These are phyloP conservation scores for Starmerella sirachaensis DNA, from an alignment of 805 yeast genomes.

Conservation along the genomic window DNA sequence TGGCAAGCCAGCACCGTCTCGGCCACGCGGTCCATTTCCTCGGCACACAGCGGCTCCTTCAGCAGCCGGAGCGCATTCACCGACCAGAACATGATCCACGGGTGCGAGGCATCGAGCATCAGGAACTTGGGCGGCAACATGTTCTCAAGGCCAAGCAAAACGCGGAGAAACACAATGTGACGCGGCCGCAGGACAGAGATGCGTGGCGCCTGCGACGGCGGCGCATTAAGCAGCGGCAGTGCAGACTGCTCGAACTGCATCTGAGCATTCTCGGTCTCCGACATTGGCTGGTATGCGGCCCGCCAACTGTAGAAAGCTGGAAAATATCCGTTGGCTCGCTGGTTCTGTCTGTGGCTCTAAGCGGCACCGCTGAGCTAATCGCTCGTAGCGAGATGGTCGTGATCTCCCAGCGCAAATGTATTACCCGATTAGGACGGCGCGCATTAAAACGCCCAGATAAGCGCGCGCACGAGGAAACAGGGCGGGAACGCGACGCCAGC, in stretches of 20 bases:
- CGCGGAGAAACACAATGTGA: conserved; percentile 38
- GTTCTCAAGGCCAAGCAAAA: conserved; percentile 25
- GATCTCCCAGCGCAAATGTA: no score
- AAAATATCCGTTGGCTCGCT: no score
- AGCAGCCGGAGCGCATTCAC: conserved; percentile 41
- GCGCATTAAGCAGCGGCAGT: conserved; percentile 13
- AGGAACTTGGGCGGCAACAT: conserved; percentile 41
- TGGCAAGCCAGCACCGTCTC: conserved; percentile 28
- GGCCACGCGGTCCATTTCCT: conserved; percentile 21
- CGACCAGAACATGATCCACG: conserved; percentile 87
- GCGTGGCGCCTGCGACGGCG: conserved; percentile 4
- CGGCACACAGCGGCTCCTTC: conserved; percentile 26
- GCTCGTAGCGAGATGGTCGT: no score
- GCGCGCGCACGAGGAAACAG: no score
- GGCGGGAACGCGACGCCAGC: no score
- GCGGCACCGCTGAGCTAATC: no score
- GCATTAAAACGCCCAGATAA: no score
- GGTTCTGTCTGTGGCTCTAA: no score
- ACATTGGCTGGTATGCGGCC: conserved; percentile 4
- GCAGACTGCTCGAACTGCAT: conserved; percentile 12
- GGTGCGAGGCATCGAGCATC: conserved; percentile 73
- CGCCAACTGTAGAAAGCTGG: no score
- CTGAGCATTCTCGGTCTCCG: conserved; percentile 13
- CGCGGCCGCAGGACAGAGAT: background rate
- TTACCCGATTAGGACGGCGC: no score